These are phyloP conservation scores for Dacryopinax primogenitus DNA, from an alignment of 768 basidiomycete species.

Conservation along the genomic window DNA sequence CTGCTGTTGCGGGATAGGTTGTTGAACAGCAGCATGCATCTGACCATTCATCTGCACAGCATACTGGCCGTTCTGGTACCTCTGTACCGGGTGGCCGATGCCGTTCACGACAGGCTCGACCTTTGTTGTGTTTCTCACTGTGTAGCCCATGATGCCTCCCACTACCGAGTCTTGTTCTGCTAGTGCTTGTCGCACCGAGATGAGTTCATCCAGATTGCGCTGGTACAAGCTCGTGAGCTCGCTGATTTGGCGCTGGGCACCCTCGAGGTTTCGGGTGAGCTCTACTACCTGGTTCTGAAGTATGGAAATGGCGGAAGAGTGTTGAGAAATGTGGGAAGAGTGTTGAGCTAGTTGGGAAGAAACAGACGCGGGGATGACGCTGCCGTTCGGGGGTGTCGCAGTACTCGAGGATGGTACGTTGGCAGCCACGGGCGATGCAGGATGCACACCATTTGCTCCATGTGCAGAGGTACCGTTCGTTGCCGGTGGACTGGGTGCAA, in stretches of 20 bases:
- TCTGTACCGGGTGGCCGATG: not conserved
- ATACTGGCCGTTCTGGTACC: not conserved
- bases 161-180: not conserved
- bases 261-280: not conserved
- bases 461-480: not conserved
- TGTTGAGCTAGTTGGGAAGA: not conserved
- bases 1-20: not conserved
- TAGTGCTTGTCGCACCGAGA: not conserved
- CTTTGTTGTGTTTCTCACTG: not conserved
- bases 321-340: not conserved
- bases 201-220: not conserved
- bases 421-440: not conserved
- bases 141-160: constrained; percentile 2
- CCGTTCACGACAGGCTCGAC: not conserved
- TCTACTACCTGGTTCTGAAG: not conserved
- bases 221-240: not conserved
- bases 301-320: not conserved
- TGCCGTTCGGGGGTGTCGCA: not conserved
- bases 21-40: not conserved
- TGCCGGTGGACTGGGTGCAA: not conserved
- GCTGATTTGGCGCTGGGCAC: not conserved
- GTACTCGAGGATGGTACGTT: not conserved
- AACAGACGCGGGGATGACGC: not conserved
- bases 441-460: not conserved
- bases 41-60: not conserved